Evolutionary conservation across 1,139 yeast species (phyloP).

Genomic region (Kurtzmaniella quercitrusa): DNA sequence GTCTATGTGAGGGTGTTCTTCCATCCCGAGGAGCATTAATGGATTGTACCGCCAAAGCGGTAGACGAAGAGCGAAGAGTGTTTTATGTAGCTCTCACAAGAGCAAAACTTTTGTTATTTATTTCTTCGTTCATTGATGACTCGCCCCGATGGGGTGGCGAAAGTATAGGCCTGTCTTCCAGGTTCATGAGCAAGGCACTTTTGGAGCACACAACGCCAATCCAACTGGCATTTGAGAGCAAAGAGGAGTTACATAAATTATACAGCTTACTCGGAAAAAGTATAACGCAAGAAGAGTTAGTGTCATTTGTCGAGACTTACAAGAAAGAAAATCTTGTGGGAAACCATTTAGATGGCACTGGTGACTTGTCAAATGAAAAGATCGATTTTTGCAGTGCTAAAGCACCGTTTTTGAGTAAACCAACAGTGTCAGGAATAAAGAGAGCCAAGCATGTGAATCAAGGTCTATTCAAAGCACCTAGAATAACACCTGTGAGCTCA

Average conservation of each 20-base stretch:
- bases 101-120: constrained; percentile 49
- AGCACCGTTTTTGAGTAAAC: neutral
- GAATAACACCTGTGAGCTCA: neutral
- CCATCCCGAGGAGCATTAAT: constrained; percentile 45
- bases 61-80: constrained; percentile 78
- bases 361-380: neutral
- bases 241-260: neutral
- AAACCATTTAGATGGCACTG: neutral
- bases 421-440: neutral
- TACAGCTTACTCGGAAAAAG: constrained; percentile 1
- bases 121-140: constrained; percentile 32
- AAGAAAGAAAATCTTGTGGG: neutral
- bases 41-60: constrained; percentile 25
- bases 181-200: constrained; percentile 22
- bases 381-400: neutral
- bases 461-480: neutral
- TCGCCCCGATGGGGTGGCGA: constrained; percentile 19
- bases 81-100: constrained; percentile 87
- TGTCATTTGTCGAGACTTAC: neutral
- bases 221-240: constrained; percentile 1
- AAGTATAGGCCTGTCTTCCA: constrained; percentile 22
- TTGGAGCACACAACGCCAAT: neutral
- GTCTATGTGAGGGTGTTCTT: constrained; percentile 56
- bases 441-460: neutral
- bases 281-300: neutral